Evolutionary conservation across 805 yeast species (phyloP).

Genomic region (Candida jianshihensis): DNA sequence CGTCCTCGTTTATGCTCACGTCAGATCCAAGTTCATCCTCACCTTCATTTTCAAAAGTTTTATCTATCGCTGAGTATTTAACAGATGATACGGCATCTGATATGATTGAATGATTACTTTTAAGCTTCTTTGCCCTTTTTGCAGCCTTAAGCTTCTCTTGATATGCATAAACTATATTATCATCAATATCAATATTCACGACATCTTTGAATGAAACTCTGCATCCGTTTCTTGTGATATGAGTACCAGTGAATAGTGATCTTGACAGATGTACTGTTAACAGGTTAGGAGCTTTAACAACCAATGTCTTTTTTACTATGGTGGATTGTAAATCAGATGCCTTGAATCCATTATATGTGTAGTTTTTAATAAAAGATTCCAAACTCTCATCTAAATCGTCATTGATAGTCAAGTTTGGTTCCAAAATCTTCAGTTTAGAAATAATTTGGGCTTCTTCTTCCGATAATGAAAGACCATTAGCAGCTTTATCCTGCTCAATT

Average conservation of each 20-base stretch:
- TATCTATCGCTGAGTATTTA: constrained; percentile 3
- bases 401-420: constrained; percentile 42
- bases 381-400: constrained; percentile 54
- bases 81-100: background rate
- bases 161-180: constrained; percentile 22
- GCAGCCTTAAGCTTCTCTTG: constrained; percentile 20
- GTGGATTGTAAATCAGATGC: constrained; percentile 48
- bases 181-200: constrained; percentile 42
- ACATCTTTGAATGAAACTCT: constrained; percentile 57
- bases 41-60: constrained; percentile 15
- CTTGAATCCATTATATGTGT: constrained; percentile 36
- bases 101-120: constrained; percentile 6
- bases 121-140: constrained; percentile 18
- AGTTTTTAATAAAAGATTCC: constrained; percentile 39
- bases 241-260: constrained; percentile 65
- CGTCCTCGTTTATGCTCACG: constrained; percentile 41
- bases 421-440: constrained; percentile 28
- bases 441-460: constrained; percentile 28
- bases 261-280: constrained; percentile 81
- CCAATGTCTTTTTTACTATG: constrained; percentile 57
- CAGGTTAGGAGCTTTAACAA: constrained; percentile 62
- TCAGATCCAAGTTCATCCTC: constrained; percentile 7
- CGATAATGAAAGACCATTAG: constrained; percentile 7
- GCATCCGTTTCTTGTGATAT: constrained; percentile 68
- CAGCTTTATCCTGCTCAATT: constrained; percentile 22